Evolutionary conservation across 768 basidiomycete species (phyloP), one percentile per base, ranked within the genome.

Genomic region (Rhizopogon vinicolor): DNA sequence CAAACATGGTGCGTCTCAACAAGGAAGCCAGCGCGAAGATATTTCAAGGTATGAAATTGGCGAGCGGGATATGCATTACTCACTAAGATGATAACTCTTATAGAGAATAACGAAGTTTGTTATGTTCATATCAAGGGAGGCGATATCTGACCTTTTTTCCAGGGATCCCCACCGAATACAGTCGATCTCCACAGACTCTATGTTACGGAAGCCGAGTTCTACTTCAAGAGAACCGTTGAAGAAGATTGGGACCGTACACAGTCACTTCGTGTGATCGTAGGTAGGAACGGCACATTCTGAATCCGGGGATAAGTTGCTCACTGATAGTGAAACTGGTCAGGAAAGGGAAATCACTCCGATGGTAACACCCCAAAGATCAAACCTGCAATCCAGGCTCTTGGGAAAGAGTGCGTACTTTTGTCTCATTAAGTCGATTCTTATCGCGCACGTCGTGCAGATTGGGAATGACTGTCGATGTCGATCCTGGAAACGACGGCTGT

Each of bases 141-240:
- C 25, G 18, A 3, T n/a, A 2, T 44, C 14, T 43, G 50, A 31
- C 50, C 22, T 43, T 46, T 25, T 25, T 42, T 41, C 16, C 29
- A 56, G 54, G 37, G 40, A 18, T 12, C 85, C 45, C 70, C 77
- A 54, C 77, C 77, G 1, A 86, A 84, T 2, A 86, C 89, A 68
- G 74, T 94, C 45, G 92, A 95, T 68, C 72, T 94, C 33, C 92
- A 95, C 67, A 91, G 91, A 2, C 74, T 95, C 2, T 92, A 89
- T 68, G 92, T 93, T 50, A 88, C 89, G 64, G 93, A 97, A 70
- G 89, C 91, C 16, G 84, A 93, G 44, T 71, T 77, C 43, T 78
- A 78, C 53, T 84, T 87, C 1, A 90, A 94, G 65, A 58, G 65
- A 7, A 85, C 87, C 7, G 79, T 94, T 25, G 68, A 81, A 62